Conservation (phyloP, 2,329 filamentous ascomycete genomes). For the Fusarium graminum region DNA sequence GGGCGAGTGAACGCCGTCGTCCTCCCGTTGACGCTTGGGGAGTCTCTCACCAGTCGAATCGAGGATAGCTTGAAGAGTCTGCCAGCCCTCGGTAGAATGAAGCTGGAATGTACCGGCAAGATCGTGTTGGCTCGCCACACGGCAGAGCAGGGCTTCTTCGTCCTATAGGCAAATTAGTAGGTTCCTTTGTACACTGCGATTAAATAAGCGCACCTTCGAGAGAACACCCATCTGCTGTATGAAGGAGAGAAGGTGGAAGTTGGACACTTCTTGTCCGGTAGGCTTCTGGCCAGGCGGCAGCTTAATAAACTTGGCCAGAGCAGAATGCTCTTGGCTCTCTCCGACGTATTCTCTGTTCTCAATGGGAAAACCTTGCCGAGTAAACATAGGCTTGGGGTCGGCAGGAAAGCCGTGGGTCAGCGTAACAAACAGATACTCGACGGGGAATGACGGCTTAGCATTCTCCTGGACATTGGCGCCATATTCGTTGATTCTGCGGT, state of each 20-base stretch:
- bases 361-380: slow-evolving; percentile 80
- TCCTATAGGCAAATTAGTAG: slow-evolving; percentile 68
- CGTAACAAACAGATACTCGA: slow-evolving; percentile 95
- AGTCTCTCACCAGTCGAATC: slow-evolving; percentile 97
- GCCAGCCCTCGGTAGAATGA: slow-evolving; percentile 90
- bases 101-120: slow-evolving; percentile 85
- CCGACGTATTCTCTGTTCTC: slow-evolving; percentile 92
- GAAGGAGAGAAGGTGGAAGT: slow-evolving; percentile 95
- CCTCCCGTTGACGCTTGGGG: slow-evolving; percentile 74
- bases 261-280: slow-evolving; percentile 78
- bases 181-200: neutral
- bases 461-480: slow-evolving; percentile 97
- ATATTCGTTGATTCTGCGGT: slow-evolving; percentile 94
- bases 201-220: slow-evolving; percentile 75
- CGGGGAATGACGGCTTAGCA: slow-evolving; percentile 94
- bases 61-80: slow-evolving; percentile 91
- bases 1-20: slow-evolving; percentile 52
- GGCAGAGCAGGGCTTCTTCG: slow-evolving; percentile 87
- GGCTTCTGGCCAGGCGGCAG: slow-evolving; percentile 70
- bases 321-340: slow-evolving; percentile 82
- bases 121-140: slow-evolving; percentile 85
- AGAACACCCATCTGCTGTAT: slow-evolving; percentile 84
- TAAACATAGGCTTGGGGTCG: slow-evolving; percentile 81
- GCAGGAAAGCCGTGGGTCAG: slow-evolving; percentile 96
- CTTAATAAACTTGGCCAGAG: slow-evolving; percentile 76